Evolutionary conservation across 345 rosid genomes (phyloP), one percentile per base, ranked within the genome.

Genomic region (Citrus inodora): DNA sequence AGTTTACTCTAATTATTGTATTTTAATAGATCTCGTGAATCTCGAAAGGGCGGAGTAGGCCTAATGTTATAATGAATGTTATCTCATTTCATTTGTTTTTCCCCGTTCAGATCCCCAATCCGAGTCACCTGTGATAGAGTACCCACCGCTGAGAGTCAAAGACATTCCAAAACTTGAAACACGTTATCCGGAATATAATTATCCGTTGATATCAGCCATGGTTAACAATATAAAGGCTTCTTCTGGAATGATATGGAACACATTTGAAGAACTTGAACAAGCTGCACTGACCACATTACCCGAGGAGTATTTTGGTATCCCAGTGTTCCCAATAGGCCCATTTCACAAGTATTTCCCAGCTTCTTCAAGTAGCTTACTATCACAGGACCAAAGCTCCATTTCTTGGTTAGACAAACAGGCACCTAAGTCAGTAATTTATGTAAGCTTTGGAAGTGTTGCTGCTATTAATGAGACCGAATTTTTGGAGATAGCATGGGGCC

Each of bases 211-310:
- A 6, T 70, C 62, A 59, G 77, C 24, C 28, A 68, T 86, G 81
- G 69, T 82, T 42, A 73, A 67, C 46, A 82, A 73, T 77, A 68
- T 66, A 65, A 86, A 82, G 38, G 80, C 71, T 55, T 83, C 86
- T 59, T 77, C 88, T 19, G 93, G 89, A 59, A 64, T 88, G 75
- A 87, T 89, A 76, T 83, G 80, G 61, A 89, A 89, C 86, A 78
- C 91, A 32, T 88, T 77, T 48, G 83, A 88, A 82, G 88, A 84
- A 7, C 90, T 89, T 65, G 93, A 89, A 70, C 60, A 46, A 66
- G 58, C 71, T 32, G 37, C 76, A 69, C 82, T 89, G 32, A 69
- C 63, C 35, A 72, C 69, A 55, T 64, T 68, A 35, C 73, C 76
- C n/a, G 42, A 40, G 3, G 77, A 71, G 58, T 53, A 53, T 53